Conservation (phyloP, 257 asterid species). For the Solanum peruvianum region DNA sequence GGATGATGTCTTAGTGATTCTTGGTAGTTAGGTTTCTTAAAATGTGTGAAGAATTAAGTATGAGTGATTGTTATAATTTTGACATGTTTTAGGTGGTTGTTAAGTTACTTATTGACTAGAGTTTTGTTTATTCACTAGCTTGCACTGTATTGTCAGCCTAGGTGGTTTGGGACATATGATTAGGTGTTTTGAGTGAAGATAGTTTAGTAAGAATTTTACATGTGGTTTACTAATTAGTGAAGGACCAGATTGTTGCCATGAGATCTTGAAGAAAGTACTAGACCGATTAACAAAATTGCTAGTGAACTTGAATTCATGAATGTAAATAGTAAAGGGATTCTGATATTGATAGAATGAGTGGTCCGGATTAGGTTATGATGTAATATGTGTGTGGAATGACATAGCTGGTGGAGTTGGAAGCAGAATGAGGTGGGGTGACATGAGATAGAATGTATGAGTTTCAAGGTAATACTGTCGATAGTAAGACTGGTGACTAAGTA, state of each 20-base stretch:
- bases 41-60: too few species aligned
- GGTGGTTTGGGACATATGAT: not conserved
- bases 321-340: not conserved
- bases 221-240: not conserved
- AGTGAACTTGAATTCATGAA: not conserved
- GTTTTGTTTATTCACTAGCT: not conserved
- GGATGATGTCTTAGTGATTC: not conserved
- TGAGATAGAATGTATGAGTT: too few species aligned
- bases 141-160: not conserved
- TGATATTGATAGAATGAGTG: not conserved
- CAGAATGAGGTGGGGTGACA: not conserved
- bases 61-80: not conserved
- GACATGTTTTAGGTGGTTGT: not conserved
- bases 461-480: not conserved
- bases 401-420: not conserved
- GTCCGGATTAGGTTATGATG: not conserved
- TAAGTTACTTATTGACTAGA: not conserved
- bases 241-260: not conserved
- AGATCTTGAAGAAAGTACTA: not conserved
- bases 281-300: not conserved
- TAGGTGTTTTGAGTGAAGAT: not conserved
- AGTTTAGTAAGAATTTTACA: not conserved
- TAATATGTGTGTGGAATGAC: not conserved
- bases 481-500: not conserved
- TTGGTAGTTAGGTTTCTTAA: not conserved